Evolutionary conservation across 2,329 filamentous ascomycete genomes (phyloP).

Genomic region (Aspergillus fischeri): DNA sequence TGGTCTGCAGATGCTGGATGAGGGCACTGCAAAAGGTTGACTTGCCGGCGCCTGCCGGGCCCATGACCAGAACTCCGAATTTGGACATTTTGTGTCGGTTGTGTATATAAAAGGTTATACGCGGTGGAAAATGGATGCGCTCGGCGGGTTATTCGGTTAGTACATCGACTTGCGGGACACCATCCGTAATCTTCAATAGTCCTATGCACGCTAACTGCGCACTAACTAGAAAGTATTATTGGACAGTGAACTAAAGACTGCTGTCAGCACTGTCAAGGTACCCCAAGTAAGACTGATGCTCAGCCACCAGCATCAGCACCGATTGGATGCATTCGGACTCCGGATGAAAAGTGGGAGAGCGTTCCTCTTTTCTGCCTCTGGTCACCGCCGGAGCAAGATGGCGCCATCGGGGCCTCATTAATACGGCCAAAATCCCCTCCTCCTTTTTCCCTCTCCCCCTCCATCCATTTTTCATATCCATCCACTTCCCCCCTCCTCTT

Average conservation of each 20-base stretch:
- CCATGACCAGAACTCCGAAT: conserved; percentile 92
- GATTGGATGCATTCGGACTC: not conserved
- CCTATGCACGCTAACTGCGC: not conserved
- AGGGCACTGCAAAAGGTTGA: conserved; percentile 93
- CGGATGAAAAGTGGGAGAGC: not conserved
- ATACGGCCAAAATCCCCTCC: conserved; percentile 8
- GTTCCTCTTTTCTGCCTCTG: conserved; percentile 15
- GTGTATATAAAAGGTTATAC: not conserved
- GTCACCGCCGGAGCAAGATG: conserved; percentile 25
- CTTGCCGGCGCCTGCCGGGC: conserved; percentile 93
- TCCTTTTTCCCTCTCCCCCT: conserved; percentile 8
- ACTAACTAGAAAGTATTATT: not conserved
- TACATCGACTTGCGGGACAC: not conserved
- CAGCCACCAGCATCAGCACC: not conserved
- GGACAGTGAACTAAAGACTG: not conserved
- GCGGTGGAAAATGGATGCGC: not conserved
- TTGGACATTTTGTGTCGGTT: conserved; percentile 65
- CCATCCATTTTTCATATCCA: not conserved
- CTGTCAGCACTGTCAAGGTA: not conserved
- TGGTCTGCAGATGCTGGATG: conserved; percentile 87
- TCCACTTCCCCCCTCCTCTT: not conserved
- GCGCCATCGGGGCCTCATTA: conserved; percentile 26
- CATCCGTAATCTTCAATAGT: not conserved
- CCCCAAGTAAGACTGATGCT: not conserved
- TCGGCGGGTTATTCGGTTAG: not conserved